Percentiles rank a stretch among this genome's conserved stretches.
Evolutionary conservation across 257 asterid species (phyloP).

Genomic region (Gardenia jasminoides): DNA sequence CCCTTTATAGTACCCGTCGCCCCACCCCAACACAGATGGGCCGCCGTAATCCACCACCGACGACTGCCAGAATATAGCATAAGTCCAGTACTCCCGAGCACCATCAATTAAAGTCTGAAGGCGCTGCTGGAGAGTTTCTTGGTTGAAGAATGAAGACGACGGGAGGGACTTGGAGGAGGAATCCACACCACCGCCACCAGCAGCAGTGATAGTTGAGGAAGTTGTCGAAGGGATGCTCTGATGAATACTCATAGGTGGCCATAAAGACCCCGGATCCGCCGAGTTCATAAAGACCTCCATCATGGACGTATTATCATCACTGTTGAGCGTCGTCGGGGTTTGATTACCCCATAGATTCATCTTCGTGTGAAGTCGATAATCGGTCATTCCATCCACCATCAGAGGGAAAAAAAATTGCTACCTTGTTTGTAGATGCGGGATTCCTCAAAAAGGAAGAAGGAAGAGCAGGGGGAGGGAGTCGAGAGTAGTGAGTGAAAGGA

Average conservation of each 20-base stretch:
- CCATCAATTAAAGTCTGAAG: constrained; percentile 69
- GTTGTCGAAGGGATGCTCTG: constrained; percentile 4
- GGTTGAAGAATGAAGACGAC: constrained; percentile 38
- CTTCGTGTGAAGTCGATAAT: constrained; percentile 28
- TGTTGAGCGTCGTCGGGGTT: constrained; percentile 4
- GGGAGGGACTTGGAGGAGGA: not conserved
- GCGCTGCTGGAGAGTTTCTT: constrained; percentile 76
- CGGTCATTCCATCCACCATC: constrained; percentile 37
- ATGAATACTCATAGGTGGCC: constrained; percentile 35
- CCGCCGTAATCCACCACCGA: constrained; percentile 46
- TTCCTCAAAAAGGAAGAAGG: not conserved
- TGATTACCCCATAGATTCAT: constrained; percentile 43
- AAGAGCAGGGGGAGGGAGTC: not conserved
- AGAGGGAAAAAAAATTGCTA: too few relatives aligned
- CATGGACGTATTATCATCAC: constrained; percentile 43
- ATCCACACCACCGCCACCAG: not conserved
- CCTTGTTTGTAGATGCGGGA: not conserved
- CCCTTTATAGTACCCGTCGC: constrained; percentile 81
- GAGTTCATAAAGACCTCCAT: constrained; percentile 57
- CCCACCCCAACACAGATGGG: constrained; percentile 60
- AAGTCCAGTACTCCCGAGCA: constrained; percentile 76
- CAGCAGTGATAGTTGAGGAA: not conserved
- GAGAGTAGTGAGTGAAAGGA: constrained; percentile 1
- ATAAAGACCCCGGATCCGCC: constrained; percentile 52
- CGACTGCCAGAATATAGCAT: constrained; percentile 89